Conservation (phyloP, 1,284 basidiomycete genomes). For the Rhodotorula sp. region DNA sequence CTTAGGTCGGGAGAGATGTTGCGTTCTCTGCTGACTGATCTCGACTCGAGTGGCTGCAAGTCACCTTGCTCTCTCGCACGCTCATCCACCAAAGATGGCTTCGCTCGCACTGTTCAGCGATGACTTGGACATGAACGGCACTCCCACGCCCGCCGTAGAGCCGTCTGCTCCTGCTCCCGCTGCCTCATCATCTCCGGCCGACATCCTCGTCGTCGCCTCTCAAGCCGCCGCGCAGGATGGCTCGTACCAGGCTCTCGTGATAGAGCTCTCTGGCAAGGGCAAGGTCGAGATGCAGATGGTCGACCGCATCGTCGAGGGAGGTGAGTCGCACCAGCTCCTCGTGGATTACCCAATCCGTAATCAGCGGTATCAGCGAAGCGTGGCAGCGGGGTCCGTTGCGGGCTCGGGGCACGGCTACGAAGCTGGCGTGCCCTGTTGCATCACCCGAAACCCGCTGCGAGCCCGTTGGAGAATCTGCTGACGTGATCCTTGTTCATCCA, state of each 20-base stretch:
- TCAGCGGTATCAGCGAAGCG: not conserved
- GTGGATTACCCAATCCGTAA: not conserved
- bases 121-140: conserved; percentile 30
- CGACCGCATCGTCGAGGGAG: conserved; percentile 38
- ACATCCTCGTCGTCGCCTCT: conserved; percentile 30
- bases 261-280: conserved; percentile 18
- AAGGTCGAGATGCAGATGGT: conserved; percentile 40
- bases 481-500: not conserved
- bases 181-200: not conserved
- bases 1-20: too few species aligned
- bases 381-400: not conserved
- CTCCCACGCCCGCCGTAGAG: conserved; percentile 5
- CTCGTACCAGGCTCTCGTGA: conserved; percentile 37
- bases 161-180: not conserved
- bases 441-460: too few species aligned
- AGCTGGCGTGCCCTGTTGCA: too few species aligned
- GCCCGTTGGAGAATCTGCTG: not conserved
- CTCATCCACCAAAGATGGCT: conserved; percentile 4
- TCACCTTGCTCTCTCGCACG: not conserved
- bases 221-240: conserved; percentile 38
- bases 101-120: conserved; percentile 22
- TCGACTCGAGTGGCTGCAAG: not conserved
- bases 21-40: too few species aligned
- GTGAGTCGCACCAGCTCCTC: conserved; percentile 14
- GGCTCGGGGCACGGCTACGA: too few species aligned